Conservation (phyloP, 2,329 filamentous ascomycete genomes). For the Cladosporium sp. region DNA sequence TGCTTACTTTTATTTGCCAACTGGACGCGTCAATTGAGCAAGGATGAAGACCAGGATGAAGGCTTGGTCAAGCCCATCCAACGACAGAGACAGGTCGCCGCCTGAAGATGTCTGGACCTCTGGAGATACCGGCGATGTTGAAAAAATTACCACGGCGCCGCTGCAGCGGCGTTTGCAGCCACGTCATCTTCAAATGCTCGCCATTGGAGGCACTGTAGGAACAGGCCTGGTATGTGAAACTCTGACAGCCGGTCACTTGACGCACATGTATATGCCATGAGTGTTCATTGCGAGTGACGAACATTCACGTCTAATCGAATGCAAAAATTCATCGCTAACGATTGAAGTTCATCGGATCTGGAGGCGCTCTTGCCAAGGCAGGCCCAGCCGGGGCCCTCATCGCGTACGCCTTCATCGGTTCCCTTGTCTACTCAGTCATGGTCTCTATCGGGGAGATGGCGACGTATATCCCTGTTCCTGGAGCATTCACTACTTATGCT, state of each 20-base stretch:
- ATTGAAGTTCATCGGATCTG: conserved; percentile 37
- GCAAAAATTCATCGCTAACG: conserved; percentile 16
- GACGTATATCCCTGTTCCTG: conserved; percentile 60
- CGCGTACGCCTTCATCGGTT: conserved; percentile 46
- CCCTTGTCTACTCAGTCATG: conserved; percentile 50
- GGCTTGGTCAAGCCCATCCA: background rate
- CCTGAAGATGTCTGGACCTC: background rate
- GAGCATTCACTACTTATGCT: conserved; percentile 53
- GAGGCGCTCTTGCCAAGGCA: conserved; percentile 38
- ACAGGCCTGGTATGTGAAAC: conserved; percentile 12
- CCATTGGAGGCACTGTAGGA: conserved; percentile 31
- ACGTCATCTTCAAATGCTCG: conserved; percentile 42
- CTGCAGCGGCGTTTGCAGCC: conserved; percentile 38
- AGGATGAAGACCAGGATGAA: background rate
- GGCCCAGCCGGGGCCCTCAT: conserved; percentile 47
- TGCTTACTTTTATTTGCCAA: background rate
- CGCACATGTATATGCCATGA: background rate
- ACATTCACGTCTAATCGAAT: background rate
- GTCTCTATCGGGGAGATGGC: conserved; percentile 58
- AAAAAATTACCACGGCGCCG: conserved; percentile 31
- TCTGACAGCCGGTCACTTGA: background rate
- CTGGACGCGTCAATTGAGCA: background rate
- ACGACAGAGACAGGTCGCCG: background rate
- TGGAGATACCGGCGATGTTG: background rate
- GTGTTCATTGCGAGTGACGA: conserved; percentile 1